Percentiles rank a stretch among this genome's conserved stretches.
Conservation (phyloP, 2,329 filamentous ascomycete species). For the Claviceps capensis region DNA sequence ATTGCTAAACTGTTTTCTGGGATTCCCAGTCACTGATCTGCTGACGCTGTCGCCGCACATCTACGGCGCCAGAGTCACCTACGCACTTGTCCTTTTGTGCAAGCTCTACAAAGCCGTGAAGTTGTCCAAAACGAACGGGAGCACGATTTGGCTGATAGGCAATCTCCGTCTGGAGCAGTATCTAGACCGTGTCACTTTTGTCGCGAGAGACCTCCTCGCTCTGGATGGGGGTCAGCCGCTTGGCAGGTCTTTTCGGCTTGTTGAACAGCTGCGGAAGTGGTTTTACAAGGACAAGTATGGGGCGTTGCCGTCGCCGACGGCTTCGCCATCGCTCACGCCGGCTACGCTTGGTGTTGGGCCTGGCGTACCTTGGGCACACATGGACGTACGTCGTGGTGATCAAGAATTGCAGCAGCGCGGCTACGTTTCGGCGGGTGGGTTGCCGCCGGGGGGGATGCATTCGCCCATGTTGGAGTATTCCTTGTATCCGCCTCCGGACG, state of each 20-base stretch:
- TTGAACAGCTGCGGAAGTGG: constrained; percentile 3
- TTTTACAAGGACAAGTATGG: not conserved
- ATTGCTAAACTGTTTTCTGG: constrained; percentile 2
- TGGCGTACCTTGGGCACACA: not conserved
- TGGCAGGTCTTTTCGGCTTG: not conserved
- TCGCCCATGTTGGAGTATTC: not conserved
- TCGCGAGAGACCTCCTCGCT: constrained; percentile 1
- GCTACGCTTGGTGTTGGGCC: not conserved
- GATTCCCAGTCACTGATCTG: not conserved
- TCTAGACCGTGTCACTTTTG: not conserved
- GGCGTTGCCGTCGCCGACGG: not conserved
- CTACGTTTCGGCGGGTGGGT: too few species aligned
- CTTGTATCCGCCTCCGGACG: not conserved
- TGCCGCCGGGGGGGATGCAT: too few species aligned
- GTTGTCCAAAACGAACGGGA: not conserved
- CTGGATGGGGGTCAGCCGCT: not conserved
- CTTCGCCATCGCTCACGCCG: not conserved
- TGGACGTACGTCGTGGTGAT: not conserved
- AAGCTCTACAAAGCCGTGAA: constrained; percentile 1
- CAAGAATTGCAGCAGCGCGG: not conserved
- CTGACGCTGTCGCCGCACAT: constrained; percentile 2
- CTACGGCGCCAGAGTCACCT: constrained; percentile 3
- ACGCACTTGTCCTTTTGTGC: constrained; percentile 2
- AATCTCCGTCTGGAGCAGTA: constrained; percentile 2
- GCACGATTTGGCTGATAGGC: not conserved